phyloP scores from a whole-genome alignment of 306 rosid species.

The Clitoria ternatea region DNA sequence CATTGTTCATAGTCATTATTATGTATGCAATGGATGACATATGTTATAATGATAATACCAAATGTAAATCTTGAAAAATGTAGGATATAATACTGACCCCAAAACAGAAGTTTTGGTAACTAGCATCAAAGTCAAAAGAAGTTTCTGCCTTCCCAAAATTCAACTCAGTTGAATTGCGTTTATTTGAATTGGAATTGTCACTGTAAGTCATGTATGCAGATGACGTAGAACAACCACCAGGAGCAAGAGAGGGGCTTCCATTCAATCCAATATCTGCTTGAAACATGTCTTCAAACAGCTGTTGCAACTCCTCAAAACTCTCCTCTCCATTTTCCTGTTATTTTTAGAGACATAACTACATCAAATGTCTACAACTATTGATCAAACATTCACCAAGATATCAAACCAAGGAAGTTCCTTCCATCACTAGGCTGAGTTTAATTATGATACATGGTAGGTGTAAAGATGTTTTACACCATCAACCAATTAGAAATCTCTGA shows the following conservation, averaged over 20 bases:
- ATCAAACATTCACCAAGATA: neutral
- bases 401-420: neutral
- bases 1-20: neutral
- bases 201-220: conserved; percentile 35
- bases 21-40: conserved; percentile 7
- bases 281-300: conserved; percentile 81
- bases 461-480: too few relatives aligned
- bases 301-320: conserved; percentile 78
- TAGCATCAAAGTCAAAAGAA: conserved; percentile 34
- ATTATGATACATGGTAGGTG: too few relatives aligned
- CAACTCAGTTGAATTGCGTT: conserved; percentile 57
- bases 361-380: neutral
- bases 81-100: conserved; percentile 65
- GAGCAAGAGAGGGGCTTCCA: conserved; percentile 26
- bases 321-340: conserved; percentile 70
- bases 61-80: neutral
- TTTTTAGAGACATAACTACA: neutral
- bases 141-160: conserved; percentile 35
- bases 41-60: neutral
- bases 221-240: conserved; percentile 35
- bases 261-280: conserved; percentile 42
- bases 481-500: too few relatives aligned
- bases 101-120: conserved; percentile 51
- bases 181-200: conserved; percentile 51
- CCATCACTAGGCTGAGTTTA: neutral